Evolutionary conservation across 176 grass and related monocot species (phyloP).

Genomic region (Oryza longistaminata): DNA sequence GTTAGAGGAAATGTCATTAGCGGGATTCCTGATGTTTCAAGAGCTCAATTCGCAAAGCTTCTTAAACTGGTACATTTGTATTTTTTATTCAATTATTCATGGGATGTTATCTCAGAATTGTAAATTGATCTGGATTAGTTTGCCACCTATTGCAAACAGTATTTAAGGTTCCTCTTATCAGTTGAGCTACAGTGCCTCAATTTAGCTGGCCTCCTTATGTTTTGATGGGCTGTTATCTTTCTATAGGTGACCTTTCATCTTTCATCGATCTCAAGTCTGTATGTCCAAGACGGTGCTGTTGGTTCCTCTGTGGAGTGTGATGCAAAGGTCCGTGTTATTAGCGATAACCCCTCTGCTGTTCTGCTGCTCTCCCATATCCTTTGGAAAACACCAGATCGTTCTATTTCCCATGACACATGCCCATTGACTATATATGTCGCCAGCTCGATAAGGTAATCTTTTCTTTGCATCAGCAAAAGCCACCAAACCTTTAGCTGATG

Average conservation of each 20-base stretch:
- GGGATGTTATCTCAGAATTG: background rate
- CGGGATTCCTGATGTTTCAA: conserved; percentile 57
- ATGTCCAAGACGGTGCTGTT: conserved; percentile 80
- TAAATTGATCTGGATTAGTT: conserved; percentile 12
- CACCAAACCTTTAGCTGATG: background rate
- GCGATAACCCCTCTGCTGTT: conserved; percentile 73
- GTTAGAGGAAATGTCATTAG: conserved; percentile 63
- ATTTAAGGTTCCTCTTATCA: background rate
- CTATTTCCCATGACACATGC: conserved; percentile 85
- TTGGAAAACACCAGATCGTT: conserved; percentile 65
- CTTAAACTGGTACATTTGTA: conserved; percentile 63
- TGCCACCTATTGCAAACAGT: conserved; percentile 2
- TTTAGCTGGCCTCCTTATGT: background rate
- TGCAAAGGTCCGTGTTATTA: conserved; percentile 87
- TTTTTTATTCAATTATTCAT: background rate
- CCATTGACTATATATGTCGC: conserved; percentile 86
- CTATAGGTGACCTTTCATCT: conserved; percentile 81
- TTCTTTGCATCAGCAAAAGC: background rate
- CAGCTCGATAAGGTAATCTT: conserved; percentile 86
- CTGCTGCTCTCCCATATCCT: conserved; percentile 59
- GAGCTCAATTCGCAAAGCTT: conserved; percentile 80
- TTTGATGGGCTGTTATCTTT: conserved; percentile 11
- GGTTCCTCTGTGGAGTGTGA: conserved; percentile 69
- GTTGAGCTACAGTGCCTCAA: background rate
- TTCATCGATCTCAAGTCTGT: conserved; percentile 70